Evolutionary conservation across 805 yeast genomes (phyloP).

Genomic region (Lipomyces yamanashiensis): DNA sequence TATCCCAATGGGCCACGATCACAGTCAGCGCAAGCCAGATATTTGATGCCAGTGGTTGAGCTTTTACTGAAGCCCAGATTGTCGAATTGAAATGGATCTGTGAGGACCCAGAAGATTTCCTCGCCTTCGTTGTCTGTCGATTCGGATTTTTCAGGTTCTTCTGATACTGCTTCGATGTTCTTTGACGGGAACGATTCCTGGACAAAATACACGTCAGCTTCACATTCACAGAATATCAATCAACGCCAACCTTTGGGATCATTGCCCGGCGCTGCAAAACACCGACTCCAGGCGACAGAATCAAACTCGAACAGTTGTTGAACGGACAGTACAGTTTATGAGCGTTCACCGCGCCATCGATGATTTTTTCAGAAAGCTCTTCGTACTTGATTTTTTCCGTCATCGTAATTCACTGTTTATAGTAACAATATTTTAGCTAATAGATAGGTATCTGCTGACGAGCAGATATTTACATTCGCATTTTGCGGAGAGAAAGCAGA

Average conservation of each 20-base stretch:
- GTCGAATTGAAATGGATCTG: conserved; percentile 38
- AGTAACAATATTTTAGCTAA: neutral
- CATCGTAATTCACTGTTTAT: neutral
- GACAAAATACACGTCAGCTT: neutral
- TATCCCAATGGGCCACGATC: conserved; percentile 39
- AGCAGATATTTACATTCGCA: too few species aligned
- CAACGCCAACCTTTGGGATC: conserved; percentile 20
- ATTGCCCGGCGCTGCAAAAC: conserved; percentile 9
- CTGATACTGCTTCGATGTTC: neutral
- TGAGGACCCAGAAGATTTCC: conserved; percentile 31
- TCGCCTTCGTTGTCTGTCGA: neutral
- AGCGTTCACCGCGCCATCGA: conserved; percentile 21
- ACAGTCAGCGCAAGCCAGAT: conserved; percentile 39
- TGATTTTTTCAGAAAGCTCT: neutral
- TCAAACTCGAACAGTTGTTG: conserved; percentile 23
- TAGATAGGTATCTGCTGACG: neutral
- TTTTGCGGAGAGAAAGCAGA: too few species aligned
- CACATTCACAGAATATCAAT: too few species aligned
- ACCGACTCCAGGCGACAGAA: conserved; percentile 29
- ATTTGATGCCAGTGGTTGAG: conserved; percentile 32
- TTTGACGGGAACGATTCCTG: conserved; percentile 2
- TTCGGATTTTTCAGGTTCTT: neutral
- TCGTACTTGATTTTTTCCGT: neutral
- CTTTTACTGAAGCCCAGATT: conserved; percentile 37
- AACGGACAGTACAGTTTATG: conserved; percentile 29